Conservation (phyloP, 164 flowering plant genomes). For the Vitis labrusca region DNA sequence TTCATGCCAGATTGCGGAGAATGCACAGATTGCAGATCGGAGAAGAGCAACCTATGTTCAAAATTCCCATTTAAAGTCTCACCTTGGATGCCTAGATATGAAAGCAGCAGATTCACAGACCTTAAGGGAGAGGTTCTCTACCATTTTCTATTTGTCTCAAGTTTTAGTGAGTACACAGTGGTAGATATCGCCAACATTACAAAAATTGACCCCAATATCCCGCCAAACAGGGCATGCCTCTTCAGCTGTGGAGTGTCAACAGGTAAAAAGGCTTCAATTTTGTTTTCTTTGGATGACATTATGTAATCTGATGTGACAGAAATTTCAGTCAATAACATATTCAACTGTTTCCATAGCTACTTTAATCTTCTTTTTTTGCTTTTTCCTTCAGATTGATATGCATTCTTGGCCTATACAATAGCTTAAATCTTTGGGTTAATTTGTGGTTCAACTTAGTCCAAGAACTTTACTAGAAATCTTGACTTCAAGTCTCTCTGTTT, state of each 20-base stretch:
- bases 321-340: too few relatives aligned
- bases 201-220: slow-evolving; percentile 49
- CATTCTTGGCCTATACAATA: too few relatives aligned
- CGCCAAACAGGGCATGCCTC: slow-evolving; percentile 65
- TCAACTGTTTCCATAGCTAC: too few relatives aligned
- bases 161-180: slow-evolving; percentile 66
- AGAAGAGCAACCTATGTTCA: slow-evolving; percentile 57
- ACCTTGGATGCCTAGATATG: slow-evolving; percentile 62
- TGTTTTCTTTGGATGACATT: too few relatives aligned
- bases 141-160: slow-evolving; percentile 58
- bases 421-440: too few relatives aligned
- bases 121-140: slow-evolving; percentile 47
- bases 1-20: slow-evolving; percentile 61
- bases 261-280: slow-evolving; percentile 31
- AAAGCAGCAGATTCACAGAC: slow-evolving; percentile 59
- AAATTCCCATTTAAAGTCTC: slow-evolving; percentile 47
- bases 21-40: slow-evolving; percentile 55
- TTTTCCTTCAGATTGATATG: too few relatives aligned
- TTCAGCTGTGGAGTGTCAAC: slow-evolving; percentile 73
- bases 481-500: too few relatives aligned
- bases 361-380: too few relatives aligned
- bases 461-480: too few relatives aligned
- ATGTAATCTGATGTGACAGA: too few relatives aligned
- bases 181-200: slow-evolving; percentile 48
- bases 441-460: too few relatives aligned